Evolutionary conservation across 2,329 filamentous ascomycete genomes (phyloP).

Genomic region (Exophiala sp.): DNA sequence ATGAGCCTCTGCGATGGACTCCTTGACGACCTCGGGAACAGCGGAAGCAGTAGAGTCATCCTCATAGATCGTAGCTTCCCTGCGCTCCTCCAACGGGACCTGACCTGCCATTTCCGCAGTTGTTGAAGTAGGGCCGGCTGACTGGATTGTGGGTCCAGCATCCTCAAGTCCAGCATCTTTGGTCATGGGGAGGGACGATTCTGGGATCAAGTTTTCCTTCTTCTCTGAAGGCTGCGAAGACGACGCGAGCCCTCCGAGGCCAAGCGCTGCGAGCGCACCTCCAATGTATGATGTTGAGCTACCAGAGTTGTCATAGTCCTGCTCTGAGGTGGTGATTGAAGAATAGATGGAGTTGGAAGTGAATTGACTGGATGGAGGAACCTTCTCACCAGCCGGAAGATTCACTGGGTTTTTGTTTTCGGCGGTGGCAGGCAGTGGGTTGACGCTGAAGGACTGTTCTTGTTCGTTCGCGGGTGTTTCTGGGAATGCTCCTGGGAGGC

Average conservation of each 20-base stretch:
- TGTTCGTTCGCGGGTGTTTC: slow-evolving; percentile 55
- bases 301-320: slow-evolving; percentile 77
- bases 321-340: slow-evolving; percentile 66
- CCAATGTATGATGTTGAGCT: slow-evolving; percentile 44
- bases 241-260: slow-evolving; percentile 34
- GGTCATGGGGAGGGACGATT: slow-evolving; percentile 74
- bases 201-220: slow-evolving; percentile 67
- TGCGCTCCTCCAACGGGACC: slow-evolving; percentile 41
- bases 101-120: slow-evolving; percentile 44
- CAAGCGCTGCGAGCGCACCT: slow-evolving; percentile 41
- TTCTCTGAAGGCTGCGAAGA: slow-evolving; percentile 50
- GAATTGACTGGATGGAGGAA: slow-evolving; percentile 61
- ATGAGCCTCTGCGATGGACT: slow-evolving; percentile 50
- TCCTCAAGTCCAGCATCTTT: slow-evolving; percentile 43
- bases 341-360: slow-evolving; percentile 68
- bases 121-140: slow-evolving; percentile 46
- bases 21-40: slow-evolving; percentile 45
- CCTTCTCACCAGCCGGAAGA: slow-evolving; percentile 73
- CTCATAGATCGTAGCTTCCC: slow-evolving; percentile 47
- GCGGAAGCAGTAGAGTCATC: slow-evolving; percentile 63
- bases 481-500: slow-evolving; percentile 65
- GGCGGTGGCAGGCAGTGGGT: slow-evolving; percentile 57
- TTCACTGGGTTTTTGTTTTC: slow-evolving; percentile 73
- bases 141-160: slow-evolving; percentile 52
- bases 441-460: slow-evolving; percentile 39